These are phyloP conservation scores for Geoglossum glabrum DNA, from an alignment of 495 filamentous ascomycete species.

Conservation along the genomic window DNA sequence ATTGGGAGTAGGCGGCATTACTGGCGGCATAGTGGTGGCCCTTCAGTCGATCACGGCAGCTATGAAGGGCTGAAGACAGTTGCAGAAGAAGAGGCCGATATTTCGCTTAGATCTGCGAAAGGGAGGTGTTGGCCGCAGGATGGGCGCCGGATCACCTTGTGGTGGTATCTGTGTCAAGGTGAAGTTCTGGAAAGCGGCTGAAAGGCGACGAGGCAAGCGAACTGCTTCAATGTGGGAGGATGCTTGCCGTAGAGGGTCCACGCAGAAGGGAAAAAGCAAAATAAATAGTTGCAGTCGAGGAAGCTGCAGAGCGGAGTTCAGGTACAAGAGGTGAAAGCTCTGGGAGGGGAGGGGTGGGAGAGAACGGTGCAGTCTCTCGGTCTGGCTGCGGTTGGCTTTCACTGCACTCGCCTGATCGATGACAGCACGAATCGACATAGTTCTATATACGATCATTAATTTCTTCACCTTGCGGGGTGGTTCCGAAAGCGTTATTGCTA, in stretches of 20 bases:
- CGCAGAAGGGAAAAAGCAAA: background rate
- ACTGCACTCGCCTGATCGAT: too few species aligned
- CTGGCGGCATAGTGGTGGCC: constrained; percentile 7
- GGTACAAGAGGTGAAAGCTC: too few species aligned
- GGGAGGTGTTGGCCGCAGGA: background rate
- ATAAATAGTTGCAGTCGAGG: background rate
- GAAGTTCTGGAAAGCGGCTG: background rate
- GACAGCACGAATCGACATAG: too few species aligned
- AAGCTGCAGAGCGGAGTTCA: background rate
- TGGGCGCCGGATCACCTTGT: background rate
- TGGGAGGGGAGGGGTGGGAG: background rate
- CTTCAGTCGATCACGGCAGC: background rate
- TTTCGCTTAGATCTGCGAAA: background rate
- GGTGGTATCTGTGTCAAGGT: background rate
- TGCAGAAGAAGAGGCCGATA: background rate
- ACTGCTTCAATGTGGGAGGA: background rate
- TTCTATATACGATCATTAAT: too few species aligned
- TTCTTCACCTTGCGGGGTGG: too few species aligned
- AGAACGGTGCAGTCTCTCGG: too few species aligned
- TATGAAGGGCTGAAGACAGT: background rate
- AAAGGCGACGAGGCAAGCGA: background rate
- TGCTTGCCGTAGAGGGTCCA: background rate
- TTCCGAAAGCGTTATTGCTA: too few species aligned
- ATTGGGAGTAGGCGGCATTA: constrained; percentile 30
- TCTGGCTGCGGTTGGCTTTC: too few species aligned